Base-by-base conservation (phyloP, 2,329 filamentous ascomycete genomes). In the Dactylellina drechsleri region DNA sequence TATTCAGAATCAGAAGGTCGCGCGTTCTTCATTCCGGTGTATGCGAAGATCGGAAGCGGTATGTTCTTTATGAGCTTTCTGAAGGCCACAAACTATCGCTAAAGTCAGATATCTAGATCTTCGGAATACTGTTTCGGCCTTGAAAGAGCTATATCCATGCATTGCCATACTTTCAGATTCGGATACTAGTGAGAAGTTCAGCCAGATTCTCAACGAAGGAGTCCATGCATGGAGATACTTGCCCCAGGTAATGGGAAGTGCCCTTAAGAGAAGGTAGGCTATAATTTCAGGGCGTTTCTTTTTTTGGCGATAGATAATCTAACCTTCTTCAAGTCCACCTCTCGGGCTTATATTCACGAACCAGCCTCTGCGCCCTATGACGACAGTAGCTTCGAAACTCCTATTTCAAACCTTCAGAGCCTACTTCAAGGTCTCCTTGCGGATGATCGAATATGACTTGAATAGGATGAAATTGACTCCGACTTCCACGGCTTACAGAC, bases 1-100 rank as follows among this genome's bases (percentile, higher is more conserved):
- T 61, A 50, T 18, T 62, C 68, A 15, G 68, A 74, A n/a, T 31
- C n/a, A 12, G 62, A 66, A 0, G 68, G 68, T 20, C 66, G 68
- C 26, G 47, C 62, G 5, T 74, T 74, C 28, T 74, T 74, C 43
- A 60, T 74, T 26, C 68, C 68, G 1, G 66, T 74, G 68, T 74
- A 74, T 26, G 50, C 61, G 13, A 74, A 74, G 43, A 66, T 74
- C n/a, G 62, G 61, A 31, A 50, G 31, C 10, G 68, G 68, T 74
- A 58, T 13, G 68, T 20, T 36, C n/a, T n/a, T 41, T 43, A 40
- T 36, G 10, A 18, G 15, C 43, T 47, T 10, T 2, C 13, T 47
- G 15, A 47, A 47, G 8, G 16, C 43, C 13, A 47, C 13, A n/a
- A 15, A 1, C 16, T 15, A 47, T 47, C 43, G 15, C 15, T 47